Evolutionary conservation across 2,329 filamentous ascomycete genomes (phyloP), one percentile per base, ranked within the genome.

Genomic region (Penicillium sp.): DNA sequence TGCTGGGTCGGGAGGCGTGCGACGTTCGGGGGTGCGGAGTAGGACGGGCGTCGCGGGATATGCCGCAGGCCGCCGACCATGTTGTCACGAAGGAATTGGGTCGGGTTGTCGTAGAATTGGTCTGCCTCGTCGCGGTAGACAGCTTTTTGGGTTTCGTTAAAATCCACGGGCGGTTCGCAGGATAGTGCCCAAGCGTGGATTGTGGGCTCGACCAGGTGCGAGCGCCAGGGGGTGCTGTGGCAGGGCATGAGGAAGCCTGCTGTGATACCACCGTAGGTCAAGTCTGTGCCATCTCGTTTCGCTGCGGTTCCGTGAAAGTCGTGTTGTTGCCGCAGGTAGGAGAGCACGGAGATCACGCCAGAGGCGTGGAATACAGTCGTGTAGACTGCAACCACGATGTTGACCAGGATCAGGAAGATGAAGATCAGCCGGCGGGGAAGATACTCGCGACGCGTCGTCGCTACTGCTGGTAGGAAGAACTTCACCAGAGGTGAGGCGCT

Each of bases 201-300:
- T 31, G 82, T 80, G 0, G 91, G 86, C 72, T 95, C 86, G 64
- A 96, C 83, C 45, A 98, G 85, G 72, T 96, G 91, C 17, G 90
- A 93, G 70, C 93, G 90, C 94, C 95, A 98, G 2, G 95, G 94
- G 0, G 94, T 98, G 67, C 91, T 91, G 82, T 99, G 95, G 79
- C 95, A 99, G 9, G 95, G 95, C 85, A 93, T 96, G 26, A 99
- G 84, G 79, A 98, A 97, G 21, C 90, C 90, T 38, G 89, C 81
- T 3, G 85, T 85, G 30, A 85, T 84, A 21, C 73, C 72, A 3
- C 72, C 68, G 41, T 57, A 59, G 8, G 52, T 58, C 49, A 35
- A 15, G 7, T 44, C 23, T 15, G 31, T 29, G 26, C 35, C 23
- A 41, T 19, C 21, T n/a, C 31, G n/a, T 19, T 19, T 23, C 2